Conservation (phyloP, 495 filamentous ascomycete genomes). For the Hyaloscypha variabilis region DNA sequence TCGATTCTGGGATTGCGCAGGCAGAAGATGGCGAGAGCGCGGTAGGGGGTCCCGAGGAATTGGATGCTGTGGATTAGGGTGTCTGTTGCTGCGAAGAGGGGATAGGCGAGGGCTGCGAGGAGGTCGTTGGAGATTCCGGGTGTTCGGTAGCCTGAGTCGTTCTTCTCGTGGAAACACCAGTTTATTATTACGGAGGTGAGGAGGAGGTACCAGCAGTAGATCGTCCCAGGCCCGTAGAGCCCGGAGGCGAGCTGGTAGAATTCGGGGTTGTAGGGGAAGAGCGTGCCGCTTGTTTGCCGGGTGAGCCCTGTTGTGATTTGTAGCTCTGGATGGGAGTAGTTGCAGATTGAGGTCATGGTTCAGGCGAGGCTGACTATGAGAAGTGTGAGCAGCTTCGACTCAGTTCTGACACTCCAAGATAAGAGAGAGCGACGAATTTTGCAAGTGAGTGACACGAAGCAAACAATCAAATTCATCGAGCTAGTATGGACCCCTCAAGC, state of each 20-base stretch:
- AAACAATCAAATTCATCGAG: too few species aligned
- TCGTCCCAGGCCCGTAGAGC: not conserved
- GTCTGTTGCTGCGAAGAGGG: slow-evolving; percentile 10
- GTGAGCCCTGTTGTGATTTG: too few species aligned
- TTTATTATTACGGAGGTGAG: not conserved
- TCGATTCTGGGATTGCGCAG: too few species aligned
- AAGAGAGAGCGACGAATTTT: too few species aligned
- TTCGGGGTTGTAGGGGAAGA: not conserved
- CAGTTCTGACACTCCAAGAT: too few species aligned
- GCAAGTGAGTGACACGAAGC: too few species aligned
- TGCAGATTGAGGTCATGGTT: too few species aligned
- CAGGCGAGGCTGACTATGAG: too few species aligned
- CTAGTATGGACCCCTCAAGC: too few species aligned
- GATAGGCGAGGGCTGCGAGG: not conserved
- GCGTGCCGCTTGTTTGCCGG: not conserved
- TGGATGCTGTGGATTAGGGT: not conserved
- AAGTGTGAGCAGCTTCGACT: too few species aligned
- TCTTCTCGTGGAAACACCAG: not conserved
- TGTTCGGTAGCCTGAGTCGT: not conserved
- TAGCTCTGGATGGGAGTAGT: too few species aligned
- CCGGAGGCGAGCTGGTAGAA: not conserved
- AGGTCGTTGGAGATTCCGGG: not conserved
- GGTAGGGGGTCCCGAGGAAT: not conserved
- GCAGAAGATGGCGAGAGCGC: too few species aligned
- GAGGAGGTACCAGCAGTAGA: slow-evolving; percentile 4